Percentiles rank a stretch among this genome's conserved stretches.
These are phyloP conservation scores for Asterophora lycoperdoides DNA, from an alignment of 768 basidiomycete genomes.

Conservation along the genomic window DNA sequence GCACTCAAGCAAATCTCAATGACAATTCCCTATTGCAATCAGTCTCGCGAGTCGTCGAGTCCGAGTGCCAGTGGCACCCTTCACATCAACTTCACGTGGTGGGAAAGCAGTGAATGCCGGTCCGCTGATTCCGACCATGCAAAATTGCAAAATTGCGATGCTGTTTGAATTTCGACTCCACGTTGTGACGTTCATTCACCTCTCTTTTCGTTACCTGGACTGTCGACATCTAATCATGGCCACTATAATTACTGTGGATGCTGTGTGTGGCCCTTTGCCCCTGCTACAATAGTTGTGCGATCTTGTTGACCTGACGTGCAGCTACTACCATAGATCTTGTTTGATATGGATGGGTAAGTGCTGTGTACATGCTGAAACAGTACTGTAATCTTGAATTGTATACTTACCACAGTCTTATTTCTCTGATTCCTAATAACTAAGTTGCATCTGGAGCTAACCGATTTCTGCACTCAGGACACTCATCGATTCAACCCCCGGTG, in stretches of 20 bases:
- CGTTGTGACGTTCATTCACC: not conserved
- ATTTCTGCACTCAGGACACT: slow-evolving; percentile 45
- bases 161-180: too few relatives aligned
- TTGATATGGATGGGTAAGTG: slow-evolving; percentile 66
- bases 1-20: too few relatives aligned
- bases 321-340: slow-evolving; percentile 44
- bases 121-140: too few relatives aligned
- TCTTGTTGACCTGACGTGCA: slow-evolving; percentile 6
- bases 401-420: too few relatives aligned
- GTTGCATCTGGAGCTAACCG: not conserved
- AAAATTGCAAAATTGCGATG: too few relatives aligned
- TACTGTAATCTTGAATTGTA: too few relatives aligned
- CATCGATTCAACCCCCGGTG: slow-evolving; percentile 81
- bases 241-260: slow-evolving; percentile 41
- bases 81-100: too few relatives aligned
- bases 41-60: too few relatives aligned
- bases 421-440: too few relatives aligned
- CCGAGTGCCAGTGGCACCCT: too few relatives aligned
- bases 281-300: not conserved
- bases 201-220: not conserved
- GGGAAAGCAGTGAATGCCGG: too few relatives aligned
- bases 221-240: slow-evolving; percentile 24
- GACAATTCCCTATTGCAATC: too few relatives aligned
- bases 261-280: slow-evolving; percentile 35
- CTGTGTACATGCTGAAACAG: not conserved